These are phyloP conservation scores for Eleusine indica DNA, from an alignment of 176 grass and related monocot genomes.

Conservation along the genomic window DNA sequence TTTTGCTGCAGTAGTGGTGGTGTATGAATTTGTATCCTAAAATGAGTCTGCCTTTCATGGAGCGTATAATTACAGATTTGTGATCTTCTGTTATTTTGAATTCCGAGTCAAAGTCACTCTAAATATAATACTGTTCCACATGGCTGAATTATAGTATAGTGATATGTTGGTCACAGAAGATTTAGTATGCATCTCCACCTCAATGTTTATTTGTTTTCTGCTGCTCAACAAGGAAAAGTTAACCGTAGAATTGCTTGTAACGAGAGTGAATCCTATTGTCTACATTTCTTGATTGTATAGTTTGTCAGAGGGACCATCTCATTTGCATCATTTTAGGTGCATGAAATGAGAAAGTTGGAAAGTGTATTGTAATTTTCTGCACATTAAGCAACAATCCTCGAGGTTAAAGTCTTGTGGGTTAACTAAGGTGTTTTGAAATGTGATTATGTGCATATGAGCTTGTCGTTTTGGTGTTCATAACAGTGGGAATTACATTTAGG, in stretches of 20 bases:
- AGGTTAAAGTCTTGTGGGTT: not conserved
- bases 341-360: not conserved
- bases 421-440: not conserved
- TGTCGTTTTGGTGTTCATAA: not conserved
- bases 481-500: not conserved
- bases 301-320: not conserved
- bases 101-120: not conserved
- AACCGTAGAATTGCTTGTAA: not conserved
- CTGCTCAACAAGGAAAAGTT: not conserved
- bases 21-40: not conserved
- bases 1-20: not conserved
- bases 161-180: not conserved
- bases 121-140: not conserved
- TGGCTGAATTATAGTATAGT: not conserved
- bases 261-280: not conserved
- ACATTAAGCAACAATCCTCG: not conserved
- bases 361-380: not conserved
- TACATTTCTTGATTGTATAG: constrained; percentile 4
- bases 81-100: not conserved
- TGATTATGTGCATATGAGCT: not conserved
- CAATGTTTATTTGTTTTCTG: not conserved
- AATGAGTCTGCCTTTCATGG: not conserved
- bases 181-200: not conserved
- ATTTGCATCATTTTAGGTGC: not conserved
- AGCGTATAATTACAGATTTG: not conserved